Base-by-base conservation (phyloP, 345 rosid genomes). In the Brassica rapa region DNA sequence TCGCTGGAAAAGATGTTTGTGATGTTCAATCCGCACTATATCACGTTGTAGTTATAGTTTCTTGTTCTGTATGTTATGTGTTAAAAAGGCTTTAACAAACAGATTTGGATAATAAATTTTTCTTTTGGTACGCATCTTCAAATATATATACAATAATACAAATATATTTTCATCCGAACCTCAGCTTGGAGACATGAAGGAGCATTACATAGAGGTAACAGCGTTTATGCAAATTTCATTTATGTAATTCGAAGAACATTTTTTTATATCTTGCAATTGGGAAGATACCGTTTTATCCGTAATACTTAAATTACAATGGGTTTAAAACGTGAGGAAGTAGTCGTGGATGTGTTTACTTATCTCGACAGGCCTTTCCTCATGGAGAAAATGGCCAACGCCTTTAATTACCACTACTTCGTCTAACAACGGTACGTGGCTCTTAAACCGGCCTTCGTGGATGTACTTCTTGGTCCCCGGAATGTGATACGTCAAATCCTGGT, bases 321-420 rank as follows among this genome's bases (percentile, higher is more conserved):
- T 39, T 56, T 73, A 67, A 59, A 79, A 66, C n/a, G 23, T 69
- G 33, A 25, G 66, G 57, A 80, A 80, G 41, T 69, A 80, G 71
- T 81, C 66, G 70, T 71, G 77, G 10, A 81, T 81, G 60, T 76
- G 83, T 71, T 75, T 76, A 29, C 77, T 81, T 25, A 81, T 76
- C 57, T 76, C 77, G 2, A 76, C 73, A 65, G 84, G 80, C 30
- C 74, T 81, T 62, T 81, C 83, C 72, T 81, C 77, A 7, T 76
- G 80, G 65, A 81, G 66, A 29, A 81, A 81, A 10, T 76, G 84
- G 66, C 74, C 81, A 46, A 21, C 80, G n/a, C 84, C 84, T 81
- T 81, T 8, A 12, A 81, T 24, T 8, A 81, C 70, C 29, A 81
- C 80, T 2, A 81, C 81, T 49, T 81, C 73, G 69, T 81, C 81